Evolutionary conservation across 2,329 filamentous ascomycete genomes (phyloP).

Genomic region (Hypoxylon sp.): DNA sequence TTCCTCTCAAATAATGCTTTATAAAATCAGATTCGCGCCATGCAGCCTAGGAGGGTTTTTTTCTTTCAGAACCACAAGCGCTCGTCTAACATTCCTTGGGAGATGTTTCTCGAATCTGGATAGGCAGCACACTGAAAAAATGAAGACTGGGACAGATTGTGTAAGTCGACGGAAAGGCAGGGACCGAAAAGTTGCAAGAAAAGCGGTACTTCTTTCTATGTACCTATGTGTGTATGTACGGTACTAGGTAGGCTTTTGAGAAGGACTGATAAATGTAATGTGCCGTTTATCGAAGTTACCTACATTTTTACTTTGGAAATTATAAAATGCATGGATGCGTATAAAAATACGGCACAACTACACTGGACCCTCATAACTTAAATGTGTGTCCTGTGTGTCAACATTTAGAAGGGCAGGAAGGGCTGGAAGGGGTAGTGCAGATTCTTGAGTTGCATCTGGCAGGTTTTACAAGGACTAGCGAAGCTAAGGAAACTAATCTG

Average conservation of each 20-base stretch:
- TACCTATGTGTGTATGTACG: background rate
- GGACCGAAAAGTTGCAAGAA: constrained; percentile 11
- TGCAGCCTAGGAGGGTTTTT: constrained; percentile 26
- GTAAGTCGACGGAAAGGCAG: constrained; percentile 19
- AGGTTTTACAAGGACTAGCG: constrained; percentile 24
- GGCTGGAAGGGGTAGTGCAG: constrained; percentile 16
- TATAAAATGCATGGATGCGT: background rate
- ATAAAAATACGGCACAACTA: constrained; percentile 21
- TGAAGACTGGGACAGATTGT: constrained; percentile 6
- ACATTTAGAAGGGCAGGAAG: constrained; percentile 7
- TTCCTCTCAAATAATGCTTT: constrained; percentile 20
- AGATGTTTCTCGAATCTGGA: constrained; percentile 41
- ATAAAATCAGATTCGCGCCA: constrained; percentile 42
- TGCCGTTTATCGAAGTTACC: constrained; percentile 15
- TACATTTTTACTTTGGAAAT: background rate
- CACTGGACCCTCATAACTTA: constrained; percentile 25
- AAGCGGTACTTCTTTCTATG: constrained; percentile 1
- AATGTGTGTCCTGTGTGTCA: constrained; percentile 17
- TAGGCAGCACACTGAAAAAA: constrained; percentile 7
- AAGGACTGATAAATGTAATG: background rate
- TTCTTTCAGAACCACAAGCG: constrained; percentile 29
- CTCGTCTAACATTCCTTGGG: constrained; percentile 28
- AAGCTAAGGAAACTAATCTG: constrained; percentile 29
- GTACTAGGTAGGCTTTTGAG: too few species aligned
- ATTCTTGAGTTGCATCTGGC: constrained; percentile 9